Evolutionary conservation across 1,284 basidiomycete genomes (phyloP), one percentile per base, ranked within the genome.

Genomic region (Thelephora terrestris): DNA sequence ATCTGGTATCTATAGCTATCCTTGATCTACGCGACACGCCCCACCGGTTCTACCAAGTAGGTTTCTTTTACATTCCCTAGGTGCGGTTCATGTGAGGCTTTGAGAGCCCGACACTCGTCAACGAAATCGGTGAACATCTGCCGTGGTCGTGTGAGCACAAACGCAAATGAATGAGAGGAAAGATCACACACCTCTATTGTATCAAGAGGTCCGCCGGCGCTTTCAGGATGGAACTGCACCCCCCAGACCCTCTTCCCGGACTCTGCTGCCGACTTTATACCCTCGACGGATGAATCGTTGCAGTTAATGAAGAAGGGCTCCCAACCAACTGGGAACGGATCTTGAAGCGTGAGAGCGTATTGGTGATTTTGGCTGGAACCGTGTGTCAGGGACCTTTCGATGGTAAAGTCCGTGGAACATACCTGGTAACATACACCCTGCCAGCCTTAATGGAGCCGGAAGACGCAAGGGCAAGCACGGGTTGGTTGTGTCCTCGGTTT

Each of bases 401-500:
- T 12, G 24, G 17, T 42, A 39, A 24, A 35, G n/a, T 45, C 20
- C 21, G 35, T 35, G 45, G 32, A 38, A 69, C 74, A 54, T 61
- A 87, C 91, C 84, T 87, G 1, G 95, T 99, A 46, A 99, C 94
- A 69, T 98, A 99, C 43, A 99, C 94, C 39, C 95, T 78, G 17
- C 95, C 96, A 45, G 94, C 91, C 63, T 83, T 89, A 71, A 98
- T 93, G 25, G 87, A 91, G 4, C 94, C 92, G 7, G 88, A 80
- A 35, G 81, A 85, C 32, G 91, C 90, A 47, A 98, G 75, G 21
- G 95, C 95, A 32, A 99, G 77, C 16, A 99, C 95, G 37, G 95
- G 95, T 67, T 99, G 95, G 65, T 99, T 99, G 69, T 99, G 96
- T n/a, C 95, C 95, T 59, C 95, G 87, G 67, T 99, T 98, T 24